phyloP scores from a whole-genome alignment of 73 alveolate genomes.

The Symbiodinium natans region DNA sequence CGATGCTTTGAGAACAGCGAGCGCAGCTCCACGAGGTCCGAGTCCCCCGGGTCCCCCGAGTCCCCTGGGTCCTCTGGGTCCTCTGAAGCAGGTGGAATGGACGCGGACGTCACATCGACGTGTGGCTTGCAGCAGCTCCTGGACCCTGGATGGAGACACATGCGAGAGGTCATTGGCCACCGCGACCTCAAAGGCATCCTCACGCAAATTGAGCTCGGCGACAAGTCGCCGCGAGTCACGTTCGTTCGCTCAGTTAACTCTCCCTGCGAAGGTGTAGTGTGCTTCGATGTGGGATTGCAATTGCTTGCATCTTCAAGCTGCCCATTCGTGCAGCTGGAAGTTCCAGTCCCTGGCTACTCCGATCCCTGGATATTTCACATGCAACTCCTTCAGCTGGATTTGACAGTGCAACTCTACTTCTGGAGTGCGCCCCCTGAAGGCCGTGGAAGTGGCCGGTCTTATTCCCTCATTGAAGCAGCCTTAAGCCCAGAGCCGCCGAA shows the following conservation, averaged over 20 bases:
- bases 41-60: background rate
- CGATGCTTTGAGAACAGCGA: background rate
- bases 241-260: slow-evolving; percentile 34
- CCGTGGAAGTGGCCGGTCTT: slow-evolving; percentile 67
- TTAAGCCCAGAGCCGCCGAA: slow-evolving; percentile 45
- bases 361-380: slow-evolving; percentile 39
- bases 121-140: slow-evolving; percentile 52
- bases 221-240: slow-evolving; percentile 24
- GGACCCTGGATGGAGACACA: slow-evolving; percentile 64
- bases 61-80: background rate
- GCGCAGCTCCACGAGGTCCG: too few relatives aligned
- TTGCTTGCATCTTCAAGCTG: background rate
- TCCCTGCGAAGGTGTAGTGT: slow-evolving; percentile 53
- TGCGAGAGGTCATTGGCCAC: slow-evolving; percentile 33
- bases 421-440: slow-evolving; percentile 79
- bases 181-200: slow-evolving; percentile 47
- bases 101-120: slow-evolving; percentile 7
- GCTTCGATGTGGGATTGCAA: slow-evolving; percentile 49
- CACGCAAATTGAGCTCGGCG: slow-evolving; percentile 52
- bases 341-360: slow-evolving; percentile 51
- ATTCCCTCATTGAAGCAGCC: slow-evolving; percentile 47
- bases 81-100: background rate
- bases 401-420: slow-evolving; percentile 53
- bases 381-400: slow-evolving; percentile 34
- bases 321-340: slow-evolving; percentile 42